Evolutionary conservation across 352 stramenopile genomes (phyloP), one percentile per base, ranked within the genome.

Genomic region (Pythium apleroticum): DNA sequence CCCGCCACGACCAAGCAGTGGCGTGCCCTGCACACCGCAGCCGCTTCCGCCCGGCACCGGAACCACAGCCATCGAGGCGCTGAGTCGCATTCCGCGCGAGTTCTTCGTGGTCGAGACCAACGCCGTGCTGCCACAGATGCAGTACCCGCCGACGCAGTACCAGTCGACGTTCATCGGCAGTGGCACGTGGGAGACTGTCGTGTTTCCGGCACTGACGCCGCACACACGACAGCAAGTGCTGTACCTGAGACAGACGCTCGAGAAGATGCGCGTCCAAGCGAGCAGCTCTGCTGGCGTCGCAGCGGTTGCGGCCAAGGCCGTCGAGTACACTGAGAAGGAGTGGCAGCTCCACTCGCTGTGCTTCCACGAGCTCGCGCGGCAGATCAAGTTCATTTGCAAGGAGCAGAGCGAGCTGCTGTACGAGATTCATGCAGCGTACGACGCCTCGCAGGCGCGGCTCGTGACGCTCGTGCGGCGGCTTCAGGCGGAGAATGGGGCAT

Each of bases 61-160:
- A 27, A 27, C 20, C 14, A 72, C 58, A 0, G 45, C 58, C 8
- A 59, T 74, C 52, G 65, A 77, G 30, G 30, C 60, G 12, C 12
- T 67, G 12, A 78, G 60, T 14, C 65, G 55, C 14, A 84, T 94
- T 49, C 85, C 85, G 2, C 79, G 82, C 54, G 82, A 94, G 60
- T 93, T 91, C 53, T 91, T 91, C 43, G 73, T 94, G 28, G 27
- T 94, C 31, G 85, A 94, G 68, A 89, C 78, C 15, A 81, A 89
- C 57, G 75, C 69, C 20, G 69, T 94, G n/a, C 55, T 88, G 7
- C 63, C 84, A 1, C 57, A 74, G 39, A 68, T 43, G 11, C 72
- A 88, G 20, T 91, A 85, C 53, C 78, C 84, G 4, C 70, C 72
- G 20, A 63, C 60, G 25, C 76, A 90, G 57, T 92, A 89, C 71